Evolutionary conservation across 768 basidiomycete species (phyloP), one percentile per base, ranked within the genome.

Genomic region (Dictyophora rubrovolvata): DNA sequence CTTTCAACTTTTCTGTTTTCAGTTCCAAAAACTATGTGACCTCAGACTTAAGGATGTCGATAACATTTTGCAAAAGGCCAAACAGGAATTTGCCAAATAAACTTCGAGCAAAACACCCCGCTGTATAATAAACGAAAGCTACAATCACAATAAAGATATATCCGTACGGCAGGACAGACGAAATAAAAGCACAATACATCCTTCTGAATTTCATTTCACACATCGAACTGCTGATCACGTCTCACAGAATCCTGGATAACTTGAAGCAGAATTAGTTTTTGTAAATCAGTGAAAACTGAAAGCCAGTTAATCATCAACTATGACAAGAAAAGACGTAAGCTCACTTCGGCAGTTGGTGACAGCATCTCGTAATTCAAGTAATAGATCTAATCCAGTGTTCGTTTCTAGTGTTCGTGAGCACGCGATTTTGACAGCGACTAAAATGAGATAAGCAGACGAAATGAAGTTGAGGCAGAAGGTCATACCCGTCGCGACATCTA

Each of bases 21-120:
- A 92, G 90, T 88, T 91, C 68, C 87, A 89, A 67, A 86, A 84
- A 63, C 72, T 92, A 12, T 74, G 76, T 0, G 84, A 89, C 62
- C 78, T 73, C 60, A 77, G 82, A 58, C 69, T 88, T 17, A 73
- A 67, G 1, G 86, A 90, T 48, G 72, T 89, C 14, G 89, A 91
- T 67, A 81, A 79, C 56, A 76, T 83, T 57, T 69, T 91, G 28
- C 75, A 75, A 0, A 77, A 78, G 42, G 47, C 61, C 14, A 64
- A 64, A 54, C 63, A 63, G 46, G 47, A 60, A 17, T 34, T 56
- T 16, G 59, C 48, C 14, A 55, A 47, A 56, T 54, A 36, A 28
- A 57, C 18, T 42, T 12, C 42, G 10, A 4, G 11, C 10, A 12
- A 12, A 4, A 14, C 42, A 42, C n/a, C n/a, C n/a, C n/a, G 12